Evolutionary conservation across 2,329 filamentous ascomycete genomes (phyloP).

Genomic region (Epichloe sibirici): DNA sequence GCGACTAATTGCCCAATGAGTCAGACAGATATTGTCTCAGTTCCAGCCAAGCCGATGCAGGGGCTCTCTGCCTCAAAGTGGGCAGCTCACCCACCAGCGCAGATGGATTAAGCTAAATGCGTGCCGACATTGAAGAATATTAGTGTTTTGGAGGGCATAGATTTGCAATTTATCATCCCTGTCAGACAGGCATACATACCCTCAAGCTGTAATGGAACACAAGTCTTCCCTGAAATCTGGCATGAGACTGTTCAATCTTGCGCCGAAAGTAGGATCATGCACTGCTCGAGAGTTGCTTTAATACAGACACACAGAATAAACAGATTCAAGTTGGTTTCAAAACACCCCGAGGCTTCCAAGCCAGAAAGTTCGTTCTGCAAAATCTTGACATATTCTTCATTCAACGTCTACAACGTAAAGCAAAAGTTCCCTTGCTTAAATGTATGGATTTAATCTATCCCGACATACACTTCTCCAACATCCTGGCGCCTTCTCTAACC

Average conservation of each 20-base stretch:
- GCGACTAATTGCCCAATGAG: background rate
- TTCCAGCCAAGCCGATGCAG: background rate
- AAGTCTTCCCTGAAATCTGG: background rate
- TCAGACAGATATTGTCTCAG: background rate
- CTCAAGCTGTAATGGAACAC: background rate
- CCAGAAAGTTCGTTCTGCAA: too few species aligned
- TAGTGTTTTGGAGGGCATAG: background rate
- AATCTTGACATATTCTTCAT: background rate
- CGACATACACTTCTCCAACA: constrained; percentile 54
- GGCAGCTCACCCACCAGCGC: background rate
- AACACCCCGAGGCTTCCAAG: background rate
- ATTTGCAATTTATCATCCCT: background rate
- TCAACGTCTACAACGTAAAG: background rate
- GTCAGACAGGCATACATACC: background rate
- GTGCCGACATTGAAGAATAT: background rate
- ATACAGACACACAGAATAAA: background rate
- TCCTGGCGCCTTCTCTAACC: constrained; percentile 62
- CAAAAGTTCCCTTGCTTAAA: background rate
- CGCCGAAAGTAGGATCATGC: background rate
- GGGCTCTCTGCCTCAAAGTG: constrained; percentile 3
- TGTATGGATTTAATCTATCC: constrained; percentile 11
- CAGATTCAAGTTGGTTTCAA: background rate
- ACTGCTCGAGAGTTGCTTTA: background rate
- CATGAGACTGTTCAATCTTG: background rate
- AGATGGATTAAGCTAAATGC: background rate